Base-by-base conservation (phyloP, 108 stramenopile species). In the Nitzschia sp. region DNA sequence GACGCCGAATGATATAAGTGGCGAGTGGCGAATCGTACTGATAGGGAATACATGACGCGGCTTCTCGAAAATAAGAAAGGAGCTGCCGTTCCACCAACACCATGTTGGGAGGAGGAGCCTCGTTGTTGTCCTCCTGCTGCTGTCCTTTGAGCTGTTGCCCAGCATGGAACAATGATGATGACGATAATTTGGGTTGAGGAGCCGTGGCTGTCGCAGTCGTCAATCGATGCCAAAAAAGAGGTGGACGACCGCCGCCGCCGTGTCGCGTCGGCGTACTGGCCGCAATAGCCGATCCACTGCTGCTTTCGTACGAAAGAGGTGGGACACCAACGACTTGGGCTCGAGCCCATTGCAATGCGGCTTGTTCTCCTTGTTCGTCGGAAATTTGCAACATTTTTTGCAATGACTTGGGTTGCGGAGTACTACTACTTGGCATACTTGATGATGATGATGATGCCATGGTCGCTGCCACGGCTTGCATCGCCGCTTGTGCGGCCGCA, bases 1-100 rank as follows among this genome's bases (percentile, higher is more conserved):
- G 90, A 5, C 76, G 57, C 22, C 87, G 72, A 8, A 87, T 80
- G 47, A 76, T 30, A 54, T 81, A 92, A 26, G 82, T 78, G 21
- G 82, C 87, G 34, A 77, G 48, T 8, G 69, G 54, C 4, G 77
- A 69, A 0, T 62, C 77, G 48, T 78, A 92, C 48, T 87, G 87
- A 56, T 78, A 76, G 9, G 86, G 78, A 23, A 80, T 72, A 28
- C 67, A 70, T 1, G 53, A 48, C 1, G 82, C 71, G 1, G 90
- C 88, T 36, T 73, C 58, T 3, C 78, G 63, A 38, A 76, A 76
- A 13, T 73, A 57, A 17, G 44, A 69, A 16, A 75, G 32, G 13
- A 76, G 53, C 29, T 59, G 60, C 13, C 63, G 38, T 50, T 76
- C 75, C 3, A 63, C 53, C 19, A 61, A 17, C 45, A 75, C 80